phyloP scores from a whole-genome alignment of 345 rosid species.

The Moringa oleifera region DNA sequence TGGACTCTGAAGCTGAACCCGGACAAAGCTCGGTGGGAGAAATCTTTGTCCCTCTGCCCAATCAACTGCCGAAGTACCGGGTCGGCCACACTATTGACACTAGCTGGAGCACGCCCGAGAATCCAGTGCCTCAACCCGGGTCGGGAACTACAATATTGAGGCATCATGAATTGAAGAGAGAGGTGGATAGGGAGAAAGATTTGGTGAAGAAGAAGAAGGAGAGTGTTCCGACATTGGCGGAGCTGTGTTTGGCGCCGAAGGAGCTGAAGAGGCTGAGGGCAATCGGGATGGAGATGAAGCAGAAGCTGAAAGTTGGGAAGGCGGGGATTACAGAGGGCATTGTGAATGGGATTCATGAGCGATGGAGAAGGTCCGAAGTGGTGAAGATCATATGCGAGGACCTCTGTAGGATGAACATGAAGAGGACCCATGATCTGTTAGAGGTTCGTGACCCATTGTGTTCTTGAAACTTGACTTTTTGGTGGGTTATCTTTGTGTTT shows the following conservation, averaged over 20 bases:
- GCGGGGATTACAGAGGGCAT: constrained; percentile 95
- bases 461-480: not conserved
- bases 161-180: constrained; percentile 49
- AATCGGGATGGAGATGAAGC: constrained; percentile 52
- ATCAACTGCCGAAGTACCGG: constrained; percentile 54
- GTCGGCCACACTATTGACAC: constrained; percentile 91
- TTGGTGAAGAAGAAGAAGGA: constrained; percentile 30
- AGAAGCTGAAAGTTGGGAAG: constrained; percentile 79
- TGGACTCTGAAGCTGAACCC: not conserved
- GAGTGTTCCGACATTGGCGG: constrained; percentile 72
- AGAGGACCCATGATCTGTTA: constrained; percentile 89
- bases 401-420: constrained; percentile 77
- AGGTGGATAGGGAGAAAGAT: constrained; percentile 43
- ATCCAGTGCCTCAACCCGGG: constrained; percentile 76
- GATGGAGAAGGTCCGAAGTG: constrained; percentile 80
- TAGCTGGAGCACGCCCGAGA: constrained; percentile 93
- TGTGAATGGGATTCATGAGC: constrained; percentile 92
- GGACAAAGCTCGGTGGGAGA: constrained; percentile 44
- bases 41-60: constrained; percentile 72
- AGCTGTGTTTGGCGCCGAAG: constrained; percentile 42
- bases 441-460: constrained; percentile 46
- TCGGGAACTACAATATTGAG: constrained; percentile 57
- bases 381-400: constrained; percentile 86
- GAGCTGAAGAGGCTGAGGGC: constrained; percentile 66
- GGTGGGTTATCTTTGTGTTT: not conserved